phyloP scores from a whole-genome alignment of 768 basidiomycete genomes.

The Auriculariales sp. region DNA sequence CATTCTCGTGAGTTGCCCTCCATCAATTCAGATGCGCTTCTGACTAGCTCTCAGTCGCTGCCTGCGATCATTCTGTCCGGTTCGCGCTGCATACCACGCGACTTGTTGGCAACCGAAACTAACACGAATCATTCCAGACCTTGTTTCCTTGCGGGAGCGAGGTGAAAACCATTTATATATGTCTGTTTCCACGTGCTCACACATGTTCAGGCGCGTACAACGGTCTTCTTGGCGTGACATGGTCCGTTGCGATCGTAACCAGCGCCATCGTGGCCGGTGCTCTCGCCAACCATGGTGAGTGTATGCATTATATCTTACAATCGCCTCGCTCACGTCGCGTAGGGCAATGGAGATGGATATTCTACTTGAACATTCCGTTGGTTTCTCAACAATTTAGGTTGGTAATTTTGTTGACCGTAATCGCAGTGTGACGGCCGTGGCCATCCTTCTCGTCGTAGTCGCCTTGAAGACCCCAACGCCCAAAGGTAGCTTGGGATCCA shows the following conservation, averaged over 20 bases:
- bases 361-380: background rate
- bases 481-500: slow-evolving; percentile 7
- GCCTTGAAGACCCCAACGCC: slow-evolving; percentile 12
- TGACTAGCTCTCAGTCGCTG: too few species aligned
- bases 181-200: too few species aligned
- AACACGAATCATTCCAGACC: background rate
- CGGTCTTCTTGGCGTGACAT: slow-evolving; percentile 1
- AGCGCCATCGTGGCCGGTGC: background rate
- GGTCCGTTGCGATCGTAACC: slow-evolving; percentile 2
- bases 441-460: slow-evolving; percentile 9
- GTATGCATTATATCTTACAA: background rate
- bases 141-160: background rate
- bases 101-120: background rate
- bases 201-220: background rate
- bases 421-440: slow-evolving; percentile 13
- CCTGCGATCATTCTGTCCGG: background rate
- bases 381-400: background rate
- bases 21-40: too few species aligned
- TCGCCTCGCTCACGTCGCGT: background rate
- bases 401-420: slow-evolving; percentile 11
- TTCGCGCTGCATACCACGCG: background rate
- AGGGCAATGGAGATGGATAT: background rate
- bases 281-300: background rate
- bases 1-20: too few species aligned
- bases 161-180: too few species aligned